A percentile compares a stretch with the other conserved stretches of the same genome.
Evolutionary conservation across 305 asterid species (phyloP).

Genomic region (Plantago coronopus): DNA sequence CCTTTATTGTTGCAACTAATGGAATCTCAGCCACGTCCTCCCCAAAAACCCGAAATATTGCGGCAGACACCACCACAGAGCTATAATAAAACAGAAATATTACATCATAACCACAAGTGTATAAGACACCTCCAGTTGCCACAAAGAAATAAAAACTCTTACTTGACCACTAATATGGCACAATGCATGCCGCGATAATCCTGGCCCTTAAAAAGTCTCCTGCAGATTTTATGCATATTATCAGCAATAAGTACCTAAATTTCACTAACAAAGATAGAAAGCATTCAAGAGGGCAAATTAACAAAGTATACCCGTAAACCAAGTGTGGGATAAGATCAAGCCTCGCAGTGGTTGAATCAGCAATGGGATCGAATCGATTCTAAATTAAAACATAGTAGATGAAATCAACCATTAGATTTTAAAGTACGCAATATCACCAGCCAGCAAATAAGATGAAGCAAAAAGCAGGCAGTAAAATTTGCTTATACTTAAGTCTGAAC

Average conservation of each 20-base stretch:
- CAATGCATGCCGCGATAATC: constrained; percentile 79
- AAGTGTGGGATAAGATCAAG: constrained; percentile 70
- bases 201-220: constrained; percentile 56
- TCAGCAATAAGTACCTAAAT: constrained; percentile 17
- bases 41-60: constrained; percentile 6
- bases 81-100: background rate
- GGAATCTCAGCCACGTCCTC: constrained; percentile 4
- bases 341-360: constrained; percentile 57
- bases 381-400: constrained; percentile 28
- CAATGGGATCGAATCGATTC: constrained; percentile 85
- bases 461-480: too few species aligned
- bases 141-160: constrained; percentile 22
- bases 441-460: too few species aligned
- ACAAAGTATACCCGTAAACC: constrained; percentile 75
- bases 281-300: constrained; percentile 2
- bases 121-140: background rate
- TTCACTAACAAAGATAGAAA: background rate
- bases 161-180: constrained; percentile 67
- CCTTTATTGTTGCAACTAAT: background rate
- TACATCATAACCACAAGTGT: background rate
- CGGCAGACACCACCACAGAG: constrained; percentile 5
- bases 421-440: too few species aligned
- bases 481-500: too few species aligned
- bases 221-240: constrained; percentile 26
- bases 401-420: background rate